A percentile compares a stretch with the other conserved stretches of the same genome.
Conservation (phyloP, 176 grass and related monocot genomes). For the Chloris gayana region DNA sequence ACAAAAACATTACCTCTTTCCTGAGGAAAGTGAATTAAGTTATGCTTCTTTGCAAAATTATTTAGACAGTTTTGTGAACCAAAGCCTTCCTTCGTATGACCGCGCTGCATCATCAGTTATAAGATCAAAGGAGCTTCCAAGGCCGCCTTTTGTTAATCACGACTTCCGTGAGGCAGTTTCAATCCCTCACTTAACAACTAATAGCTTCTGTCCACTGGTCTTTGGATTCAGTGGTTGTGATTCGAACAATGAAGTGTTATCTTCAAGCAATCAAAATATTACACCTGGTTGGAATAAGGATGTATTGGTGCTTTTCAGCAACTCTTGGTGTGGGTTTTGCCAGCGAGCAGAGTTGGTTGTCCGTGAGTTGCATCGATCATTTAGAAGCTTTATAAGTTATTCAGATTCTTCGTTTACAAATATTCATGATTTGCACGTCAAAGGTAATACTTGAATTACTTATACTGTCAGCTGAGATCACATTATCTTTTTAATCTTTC, state of each 20-base stretch:
- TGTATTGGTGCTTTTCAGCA: slow-evolving; percentile 92
- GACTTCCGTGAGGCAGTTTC: slow-evolving; percentile 87
- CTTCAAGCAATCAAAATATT: slow-evolving; percentile 41
- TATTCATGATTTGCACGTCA: slow-evolving; percentile 41
- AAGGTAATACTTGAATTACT: slow-evolving; percentile 64
- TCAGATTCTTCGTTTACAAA: slow-evolving; percentile 45
- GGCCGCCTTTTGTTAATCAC: slow-evolving; percentile 86
- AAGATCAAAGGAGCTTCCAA: slow-evolving; percentile 67
- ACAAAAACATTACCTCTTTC: slow-evolving; percentile 73
- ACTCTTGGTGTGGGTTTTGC: slow-evolving; percentile 97
- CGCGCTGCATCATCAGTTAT: slow-evolving; percentile 37
- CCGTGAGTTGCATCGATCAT: slow-evolving; percentile 76
- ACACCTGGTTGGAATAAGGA: slow-evolving; percentile 71
- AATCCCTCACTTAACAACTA: slow-evolving; percentile 70
- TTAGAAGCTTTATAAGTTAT: slow-evolving; percentile 56
- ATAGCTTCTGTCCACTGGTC: slow-evolving; percentile 69
- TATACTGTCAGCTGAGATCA: neutral
- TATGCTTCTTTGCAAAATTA: slow-evolving; percentile 67
- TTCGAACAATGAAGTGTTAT: slow-evolving; percentile 41
- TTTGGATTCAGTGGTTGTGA: slow-evolving; percentile 66
- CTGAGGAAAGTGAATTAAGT: slow-evolving; percentile 61
- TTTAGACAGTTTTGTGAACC: slow-evolving; percentile 75
- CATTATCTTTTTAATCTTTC: slow-evolving; percentile 3
- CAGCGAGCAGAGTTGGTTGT: slow-evolving; percentile 79
- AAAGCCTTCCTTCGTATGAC: slow-evolving; percentile 68